Base-by-base conservation (phyloP, 176 grass and related monocot species). In the Dactylis glomerata region DNA sequence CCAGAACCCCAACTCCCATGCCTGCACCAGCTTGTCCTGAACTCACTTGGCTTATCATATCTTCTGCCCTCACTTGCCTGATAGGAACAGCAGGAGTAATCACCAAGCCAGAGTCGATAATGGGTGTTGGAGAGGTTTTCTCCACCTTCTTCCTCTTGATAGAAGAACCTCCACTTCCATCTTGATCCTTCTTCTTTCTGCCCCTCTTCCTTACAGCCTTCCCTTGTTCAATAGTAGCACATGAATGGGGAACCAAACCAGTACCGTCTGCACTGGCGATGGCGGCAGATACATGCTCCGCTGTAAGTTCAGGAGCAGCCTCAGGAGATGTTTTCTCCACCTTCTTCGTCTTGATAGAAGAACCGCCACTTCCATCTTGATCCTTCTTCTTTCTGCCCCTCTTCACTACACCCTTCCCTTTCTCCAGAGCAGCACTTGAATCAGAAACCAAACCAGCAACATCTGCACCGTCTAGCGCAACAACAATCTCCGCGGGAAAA, bases 51-150 rank as follows among this genome's bases (percentile, higher is more conserved):
- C 56, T 74, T 78, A 47, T 66, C 7, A 86, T 74, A 78, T 86
- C 79, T 46, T 83, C 65, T 56, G 74, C 80, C 30, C 62, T 66
- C 80, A 79, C 5, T 73, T 90, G 88, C 74, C 88, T 86, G 66
- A 90, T 90, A 79, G 88, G 84, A 83, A 90, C 56, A 49, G 84
- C 80, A 46, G 74, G 80, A 20, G 88, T 83, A 36, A 90, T 79
- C 31, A 58, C 23, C 23, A 83, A 8, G 9, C 54, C 83, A 78
- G 8, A 33, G 61, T 33, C 61, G 0, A 33, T 28, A 32, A 32
- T 19, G 30, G 61, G 14, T 64, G 28, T 19, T 19, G 66, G 65
- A 40, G 45, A 78, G 8, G 36, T 73, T 20, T 79, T 90, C 45
- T 78, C 58, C 56, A 38, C 56, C 74, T 67, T 90, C 74, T 79